Evolutionary conservation across 306 rosid species (phyloP).

Genomic region (Mimosa pudica): DNA sequence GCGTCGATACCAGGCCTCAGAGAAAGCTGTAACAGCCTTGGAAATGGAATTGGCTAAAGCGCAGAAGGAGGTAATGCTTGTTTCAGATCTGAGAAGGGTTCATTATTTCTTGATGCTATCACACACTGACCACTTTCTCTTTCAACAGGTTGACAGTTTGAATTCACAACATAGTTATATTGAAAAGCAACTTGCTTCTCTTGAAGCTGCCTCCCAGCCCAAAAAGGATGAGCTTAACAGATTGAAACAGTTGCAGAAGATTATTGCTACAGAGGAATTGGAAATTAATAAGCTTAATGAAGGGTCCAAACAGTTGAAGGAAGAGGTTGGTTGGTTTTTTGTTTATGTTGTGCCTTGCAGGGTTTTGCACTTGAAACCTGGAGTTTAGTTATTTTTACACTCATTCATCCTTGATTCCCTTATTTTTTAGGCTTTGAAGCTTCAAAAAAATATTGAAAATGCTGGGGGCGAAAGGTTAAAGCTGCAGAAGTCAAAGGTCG

Average conservation of each 20-base stretch:
- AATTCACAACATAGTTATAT: constrained; percentile 72
- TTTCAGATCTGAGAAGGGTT: constrained; percentile 7
- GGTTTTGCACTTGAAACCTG: constrained; percentile 25
- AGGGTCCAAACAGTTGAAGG: constrained; percentile 86
- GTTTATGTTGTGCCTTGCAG: constrained; percentile 15
- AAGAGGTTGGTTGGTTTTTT: constrained; percentile 58
- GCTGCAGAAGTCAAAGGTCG: constrained; percentile 78
- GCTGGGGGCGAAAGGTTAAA: constrained; percentile 88
- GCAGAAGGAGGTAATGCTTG: constrained; percentile 74
- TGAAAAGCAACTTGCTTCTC: constrained; percentile 78
- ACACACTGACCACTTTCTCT: constrained; percentile 4
- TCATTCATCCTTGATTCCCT: constrained; percentile 22
- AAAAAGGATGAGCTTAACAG: constrained; percentile 70
- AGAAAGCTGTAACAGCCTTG: constrained; percentile 58
- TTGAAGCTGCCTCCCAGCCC: constrained; percentile 81
- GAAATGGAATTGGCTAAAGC: constrained; percentile 90
- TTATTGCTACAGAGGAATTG: constrained; percentile 68
- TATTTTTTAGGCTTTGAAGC: constrained; percentile 63
- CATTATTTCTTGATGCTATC: constrained; percentile 19
- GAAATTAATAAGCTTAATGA: constrained; percentile 60
- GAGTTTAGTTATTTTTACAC: constrained; percentile 20
- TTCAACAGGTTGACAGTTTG: constrained; percentile 78
- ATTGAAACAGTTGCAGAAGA: constrained; percentile 62
- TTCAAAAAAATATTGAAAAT: constrained; percentile 84
- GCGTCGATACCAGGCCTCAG: constrained; percentile 66